Conservation (phyloP, 495 filamentous ascomycete genomes). For the Beverwykella pulmonaria region DNA sequence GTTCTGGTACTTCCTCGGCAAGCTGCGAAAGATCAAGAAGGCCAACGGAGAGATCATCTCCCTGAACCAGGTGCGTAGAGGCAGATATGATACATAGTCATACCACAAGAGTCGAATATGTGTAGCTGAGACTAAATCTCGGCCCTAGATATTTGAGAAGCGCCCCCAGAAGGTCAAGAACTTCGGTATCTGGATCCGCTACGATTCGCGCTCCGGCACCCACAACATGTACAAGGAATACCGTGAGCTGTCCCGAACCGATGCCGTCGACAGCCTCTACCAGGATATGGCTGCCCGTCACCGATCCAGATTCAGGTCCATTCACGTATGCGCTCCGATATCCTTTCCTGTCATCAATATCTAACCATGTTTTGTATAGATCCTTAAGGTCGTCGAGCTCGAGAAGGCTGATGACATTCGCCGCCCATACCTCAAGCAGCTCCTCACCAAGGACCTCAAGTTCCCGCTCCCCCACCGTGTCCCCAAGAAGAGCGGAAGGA, state of each 20-base stretch:
- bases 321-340: constrained; percentile 72
- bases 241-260: constrained; percentile 93
- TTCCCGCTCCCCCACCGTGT: constrained; percentile 98
- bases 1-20: constrained; percentile 99
- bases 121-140: constrained; percentile 10
- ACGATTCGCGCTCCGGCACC: constrained; percentile 98
- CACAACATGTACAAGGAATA: constrained; percentile 99
- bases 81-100: neutral
- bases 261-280: constrained; percentile 95
- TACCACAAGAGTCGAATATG: neutral
- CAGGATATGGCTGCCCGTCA: constrained; percentile 99
- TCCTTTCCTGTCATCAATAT: constrained; percentile 13
- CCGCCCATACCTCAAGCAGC: constrained; percentile 98
- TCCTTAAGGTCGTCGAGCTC: constrained; percentile 96
- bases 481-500: constrained; percentile 74
- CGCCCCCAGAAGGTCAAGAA: constrained; percentile 99
- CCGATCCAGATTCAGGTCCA: constrained; percentile 93
- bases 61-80: constrained; percentile 84
- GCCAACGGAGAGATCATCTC: constrained; percentile 97
- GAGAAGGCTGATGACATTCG: constrained; percentile 90
- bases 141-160: constrained; percentile 93
- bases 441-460: constrained; percentile 88
- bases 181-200: constrained; percentile 99
- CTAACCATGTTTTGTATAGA: constrained; percentile 55
- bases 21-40: constrained; percentile 99